Percentiles rank a stretch among this genome's conserved stretches.
These are phyloP conservation scores for Ustilago nuda DNA, from an alignment of 1,284 basidiomycete species.

Conservation along the genomic window DNA sequence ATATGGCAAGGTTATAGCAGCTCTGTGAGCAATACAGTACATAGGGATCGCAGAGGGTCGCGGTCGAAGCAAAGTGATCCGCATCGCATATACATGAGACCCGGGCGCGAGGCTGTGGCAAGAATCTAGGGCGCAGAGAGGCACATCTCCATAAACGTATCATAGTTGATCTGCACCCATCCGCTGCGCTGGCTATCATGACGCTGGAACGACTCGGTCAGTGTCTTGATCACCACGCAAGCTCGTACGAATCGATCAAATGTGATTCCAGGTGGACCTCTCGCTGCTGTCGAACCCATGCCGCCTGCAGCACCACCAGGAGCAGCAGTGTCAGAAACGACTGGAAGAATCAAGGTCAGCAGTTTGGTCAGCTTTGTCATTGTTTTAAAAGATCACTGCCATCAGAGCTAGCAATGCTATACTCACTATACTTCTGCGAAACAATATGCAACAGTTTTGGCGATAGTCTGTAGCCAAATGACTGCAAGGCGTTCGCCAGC, in stretches of 20 bases:
- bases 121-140: slow-evolving; percentile 48
- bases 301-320: slow-evolving; percentile 30
- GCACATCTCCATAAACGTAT: slow-evolving; percentile 54
- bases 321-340: slow-evolving; percentile 25
- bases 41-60: too few relatives aligned
- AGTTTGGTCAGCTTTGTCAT: slow-evolving; percentile 16
- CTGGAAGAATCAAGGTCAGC: slow-evolving; percentile 27
- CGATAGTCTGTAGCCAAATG: slow-evolving; percentile 59
- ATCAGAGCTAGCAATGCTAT: not conserved
- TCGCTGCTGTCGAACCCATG: slow-evolving; percentile 23
- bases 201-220: slow-evolving; percentile 60
- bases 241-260: slow-evolving; percentile 60
- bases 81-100: too few relatives aligned
- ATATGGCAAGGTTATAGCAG: not conserved
- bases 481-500: slow-evolving; percentile 52
- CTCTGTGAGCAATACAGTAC: not conserved
- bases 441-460: slow-evolving; percentile 57
- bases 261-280: slow-evolving; percentile 37
- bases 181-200: slow-evolving; percentile 45
- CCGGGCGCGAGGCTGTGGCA: not conserved
- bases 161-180: slow-evolving; percentile 55
- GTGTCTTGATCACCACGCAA: slow-evolving; percentile 60
- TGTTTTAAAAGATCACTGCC: not conserved
- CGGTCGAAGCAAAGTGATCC: too few relatives aligned
- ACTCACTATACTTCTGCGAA: slow-evolving; percentile 63